These are phyloP conservation scores for Boletus patriciae DNA, from an alignment of 768 basidiomycete species.

Conservation along the genomic window DNA sequence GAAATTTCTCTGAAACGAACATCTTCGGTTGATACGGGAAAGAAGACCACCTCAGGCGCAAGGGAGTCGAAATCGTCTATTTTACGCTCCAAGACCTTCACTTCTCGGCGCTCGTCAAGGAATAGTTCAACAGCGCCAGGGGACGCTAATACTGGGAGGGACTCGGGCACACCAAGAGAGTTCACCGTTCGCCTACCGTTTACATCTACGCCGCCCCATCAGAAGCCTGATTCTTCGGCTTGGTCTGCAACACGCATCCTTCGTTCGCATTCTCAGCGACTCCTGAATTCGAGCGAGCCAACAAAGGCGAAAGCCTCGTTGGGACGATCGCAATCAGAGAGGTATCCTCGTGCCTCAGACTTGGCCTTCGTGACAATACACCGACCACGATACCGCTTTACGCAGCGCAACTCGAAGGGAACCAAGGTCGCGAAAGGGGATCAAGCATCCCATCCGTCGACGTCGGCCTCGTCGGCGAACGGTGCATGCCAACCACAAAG, in stretches of 20 bases:
- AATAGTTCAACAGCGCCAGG: not conserved
- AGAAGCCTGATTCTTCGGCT: not conserved
- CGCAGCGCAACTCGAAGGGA: slow-evolving; percentile 12
- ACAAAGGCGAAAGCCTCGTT: slow-evolving; percentile 2
- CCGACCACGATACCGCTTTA: slow-evolving; percentile 22
- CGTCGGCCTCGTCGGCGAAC: not conserved
- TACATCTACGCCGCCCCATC: slow-evolving; percentile 15
- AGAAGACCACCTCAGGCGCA: not conserved
- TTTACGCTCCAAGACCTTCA: slow-evolving; percentile 11
- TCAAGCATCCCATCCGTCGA: not conserved
- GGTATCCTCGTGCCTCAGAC: slow-evolving; percentile 20
- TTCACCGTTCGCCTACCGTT: slow-evolving; percentile 28
- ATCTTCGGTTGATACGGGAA: slow-evolving; percentile 2
- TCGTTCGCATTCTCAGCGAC: slow-evolving; percentile 29
- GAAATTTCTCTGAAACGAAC: slow-evolving; percentile 14
- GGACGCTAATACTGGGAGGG: not conserved
- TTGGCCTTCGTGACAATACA: slow-evolving; percentile 23
- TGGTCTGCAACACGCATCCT: slow-evolving; percentile 23
- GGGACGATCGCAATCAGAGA: slow-evolving; percentile 29
- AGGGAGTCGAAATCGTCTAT: slow-evolving; percentile 8
- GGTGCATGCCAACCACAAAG: not conserved
- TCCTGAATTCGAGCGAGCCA: not conserved
- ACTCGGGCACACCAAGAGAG: slow-evolving; percentile 10
- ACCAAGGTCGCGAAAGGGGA: not conserved
- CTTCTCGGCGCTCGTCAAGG: not conserved